These are phyloP conservation scores for Candolleomyces eurysporus DNA, from an alignment of 768 basidiomycete species.

Conservation along the genomic window DNA sequence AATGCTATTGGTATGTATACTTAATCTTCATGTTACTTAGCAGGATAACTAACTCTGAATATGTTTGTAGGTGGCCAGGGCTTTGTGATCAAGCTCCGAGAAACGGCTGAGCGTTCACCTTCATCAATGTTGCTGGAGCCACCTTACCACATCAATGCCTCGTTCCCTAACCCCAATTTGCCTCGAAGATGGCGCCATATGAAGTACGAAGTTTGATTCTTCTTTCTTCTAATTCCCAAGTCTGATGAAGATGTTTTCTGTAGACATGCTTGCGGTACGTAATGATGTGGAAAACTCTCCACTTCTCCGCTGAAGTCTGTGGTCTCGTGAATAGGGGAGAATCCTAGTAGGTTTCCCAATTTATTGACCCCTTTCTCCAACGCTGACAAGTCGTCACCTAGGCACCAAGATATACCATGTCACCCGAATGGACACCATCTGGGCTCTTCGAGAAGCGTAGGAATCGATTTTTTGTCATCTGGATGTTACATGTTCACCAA, in stretches of 20 bases:
- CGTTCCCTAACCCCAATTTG: conserved; percentile 40
- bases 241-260: not conserved
- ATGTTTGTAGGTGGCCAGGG: conserved; percentile 60
- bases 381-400: too few species aligned
- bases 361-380: conserved; percentile 23
- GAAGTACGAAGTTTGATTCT: conserved; percentile 44
- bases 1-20: conserved; percentile 53
- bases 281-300: not conserved
- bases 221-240: not conserved
- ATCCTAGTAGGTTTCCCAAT: conserved; percentile 40
- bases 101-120: conserved; percentile 67
- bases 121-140: conserved; percentile 76
- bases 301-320: not conserved
- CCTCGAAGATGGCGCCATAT: conserved; percentile 73
- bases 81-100: conserved; percentile 75
- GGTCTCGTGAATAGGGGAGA: conserved; percentile 41
- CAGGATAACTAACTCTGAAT: not conserved
- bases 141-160: conserved; percentile 57
- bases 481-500: not conserved
- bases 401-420: conserved; percentile 20
- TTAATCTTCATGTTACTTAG: not conserved
- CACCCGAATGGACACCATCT: conserved; percentile 69
- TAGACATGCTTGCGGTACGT: conserved; percentile 59
- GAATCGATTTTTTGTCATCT: conserved; percentile 11
- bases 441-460: conserved; percentile 67